phyloP scores from a whole-genome alignment of 2,329 filamentous ascomycete species.

The Lachnellula willkommii region DNA sequence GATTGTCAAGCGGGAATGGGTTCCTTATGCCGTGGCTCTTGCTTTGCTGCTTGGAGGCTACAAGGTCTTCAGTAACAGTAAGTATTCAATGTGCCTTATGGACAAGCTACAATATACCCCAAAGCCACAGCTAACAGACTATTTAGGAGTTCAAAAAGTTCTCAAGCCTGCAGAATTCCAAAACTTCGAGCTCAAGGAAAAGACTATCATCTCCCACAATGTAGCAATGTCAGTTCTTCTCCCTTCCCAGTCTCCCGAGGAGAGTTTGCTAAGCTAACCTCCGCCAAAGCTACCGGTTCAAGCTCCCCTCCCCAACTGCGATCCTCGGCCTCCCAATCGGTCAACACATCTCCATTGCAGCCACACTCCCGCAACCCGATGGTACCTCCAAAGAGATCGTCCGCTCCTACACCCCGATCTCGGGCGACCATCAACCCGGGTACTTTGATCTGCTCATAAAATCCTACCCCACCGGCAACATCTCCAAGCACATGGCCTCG shows the following conservation, averaged over 20 bases:
- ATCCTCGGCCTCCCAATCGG: constrained; percentile 96
- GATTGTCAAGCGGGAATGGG: constrained; percentile 74
- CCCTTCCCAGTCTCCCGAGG: constrained; percentile 3
- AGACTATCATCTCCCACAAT: constrained; percentile 95
- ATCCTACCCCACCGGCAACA: constrained; percentile 95
- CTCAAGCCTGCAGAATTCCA: constrained; percentile 86
- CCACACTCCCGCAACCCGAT: constrained; percentile 58
- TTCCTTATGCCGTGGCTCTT: constrained; percentile 62
- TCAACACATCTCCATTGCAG: constrained; percentile 96
- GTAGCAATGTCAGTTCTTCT: constrained; percentile 69
- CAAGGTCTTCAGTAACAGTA: constrained; percentile 69
- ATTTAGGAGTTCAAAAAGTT: constrained; percentile 67
- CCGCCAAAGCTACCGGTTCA: constrained; percentile 76
- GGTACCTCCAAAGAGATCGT: constrained; percentile 78
- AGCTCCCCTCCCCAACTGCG: constrained; percentile 67
- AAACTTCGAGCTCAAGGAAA: constrained; percentile 87
- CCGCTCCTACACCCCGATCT: constrained; percentile 88
- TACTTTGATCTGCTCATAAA: constrained; percentile 97
- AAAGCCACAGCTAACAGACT: constrained; percentile 8
- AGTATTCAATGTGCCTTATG: constrained; percentile 34
- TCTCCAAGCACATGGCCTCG: constrained; percentile 84
- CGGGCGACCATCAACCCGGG: constrained; percentile 80
- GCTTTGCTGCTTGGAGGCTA: constrained; percentile 61
- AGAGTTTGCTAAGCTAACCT: constrained; percentile 17
- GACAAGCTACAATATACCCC: not conserved